phyloP scores from a whole-genome alignment of 2,329 filamentous ascomycete genomes.

The Colletotrichum tamarilloi region DNA sequence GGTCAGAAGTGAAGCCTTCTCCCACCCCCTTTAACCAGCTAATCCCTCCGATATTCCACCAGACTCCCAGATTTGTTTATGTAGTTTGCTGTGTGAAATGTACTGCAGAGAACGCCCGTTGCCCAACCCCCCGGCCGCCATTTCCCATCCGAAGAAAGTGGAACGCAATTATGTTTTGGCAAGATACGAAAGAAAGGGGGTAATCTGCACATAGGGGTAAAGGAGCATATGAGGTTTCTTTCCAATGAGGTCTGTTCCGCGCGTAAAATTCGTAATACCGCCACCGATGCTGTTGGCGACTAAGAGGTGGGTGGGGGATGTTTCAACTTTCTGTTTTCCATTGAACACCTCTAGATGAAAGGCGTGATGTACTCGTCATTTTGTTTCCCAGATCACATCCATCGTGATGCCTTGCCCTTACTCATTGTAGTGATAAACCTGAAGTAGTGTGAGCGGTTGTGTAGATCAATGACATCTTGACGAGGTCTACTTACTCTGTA shows the following conservation, averaged over 20 bases:
- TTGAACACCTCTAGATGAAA: not conserved
- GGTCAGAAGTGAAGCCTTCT: not conserved
- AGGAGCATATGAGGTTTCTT: conserved; percentile 18
- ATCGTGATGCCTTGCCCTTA: conserved; percentile 52
- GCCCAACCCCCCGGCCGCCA: not conserved
- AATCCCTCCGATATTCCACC: not conserved
- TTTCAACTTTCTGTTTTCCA: not conserved
- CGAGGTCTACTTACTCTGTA: conserved; percentile 78
- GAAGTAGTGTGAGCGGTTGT: conserved; percentile 27
- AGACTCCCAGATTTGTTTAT: not conserved
- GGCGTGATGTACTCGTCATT: not conserved
- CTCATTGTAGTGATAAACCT: conserved; percentile 94
- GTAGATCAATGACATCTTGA: not conserved
- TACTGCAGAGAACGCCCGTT: conserved; percentile 30
- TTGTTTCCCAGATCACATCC: not conserved
- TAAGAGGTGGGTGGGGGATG: not conserved
- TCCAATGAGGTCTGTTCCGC: conserved; percentile 14
- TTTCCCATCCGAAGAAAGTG: not conserved
- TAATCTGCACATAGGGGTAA: conserved; percentile 21
- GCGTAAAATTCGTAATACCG: conserved; percentile 31
- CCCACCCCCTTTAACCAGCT: not conserved
- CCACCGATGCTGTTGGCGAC: conserved; percentile 5
- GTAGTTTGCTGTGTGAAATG: conserved; percentile 20
- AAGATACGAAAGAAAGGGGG: conserved; percentile 21
- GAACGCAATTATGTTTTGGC: conserved; percentile 30